phyloP scores from a whole-genome alignment of 805 yeast species.

The Zygotorulaspora danielsina region DNA sequence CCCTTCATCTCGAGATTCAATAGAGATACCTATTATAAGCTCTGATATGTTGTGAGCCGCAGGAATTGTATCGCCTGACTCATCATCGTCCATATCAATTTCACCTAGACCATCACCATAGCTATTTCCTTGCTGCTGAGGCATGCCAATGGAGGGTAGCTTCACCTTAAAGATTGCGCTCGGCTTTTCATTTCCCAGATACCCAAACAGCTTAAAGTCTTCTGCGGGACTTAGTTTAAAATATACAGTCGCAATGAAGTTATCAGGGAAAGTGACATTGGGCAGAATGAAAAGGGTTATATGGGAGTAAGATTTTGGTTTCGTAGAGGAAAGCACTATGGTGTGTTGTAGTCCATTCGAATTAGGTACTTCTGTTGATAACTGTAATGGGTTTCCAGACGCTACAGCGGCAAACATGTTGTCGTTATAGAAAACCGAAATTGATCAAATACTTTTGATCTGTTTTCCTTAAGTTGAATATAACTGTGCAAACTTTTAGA shows the following conservation, averaged over 20 bases:
- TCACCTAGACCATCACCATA: constrained; percentile 49
- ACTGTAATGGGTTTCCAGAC: constrained; percentile 38
- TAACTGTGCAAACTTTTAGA: too few species aligned
- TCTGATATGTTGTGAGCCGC: constrained; percentile 38
- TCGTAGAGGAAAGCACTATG: constrained; percentile 34
- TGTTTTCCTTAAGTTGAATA: too few species aligned
- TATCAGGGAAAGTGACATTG: constrained; percentile 64
- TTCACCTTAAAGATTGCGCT: constrained; percentile 87
- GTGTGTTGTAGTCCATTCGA: constrained; percentile 38
- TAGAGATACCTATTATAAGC: constrained; percentile 74
- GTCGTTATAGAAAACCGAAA: background rate
- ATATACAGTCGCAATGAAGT: constrained; percentile 77
- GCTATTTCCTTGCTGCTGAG: constrained; percentile 2
- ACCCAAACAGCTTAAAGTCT: constrained; percentile 64
- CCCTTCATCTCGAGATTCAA: constrained; percentile 73
- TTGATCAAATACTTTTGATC: too few species aligned
- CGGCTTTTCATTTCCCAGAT: constrained; percentile 62
- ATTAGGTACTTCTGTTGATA: constrained; percentile 37
- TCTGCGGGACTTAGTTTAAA: constrained; percentile 67
- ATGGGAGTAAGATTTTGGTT: constrained; percentile 49
- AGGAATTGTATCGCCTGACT: constrained; percentile 36
- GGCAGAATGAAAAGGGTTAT: constrained; percentile 84
- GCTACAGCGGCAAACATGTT: constrained; percentile 39
- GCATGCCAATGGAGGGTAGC: constrained; percentile 21
- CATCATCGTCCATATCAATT: constrained; percentile 53